These are phyloP conservation scores for Pythium diclinum DNA, from an alignment of 352 stramenopile species.

Conservation along the genomic window DNA sequence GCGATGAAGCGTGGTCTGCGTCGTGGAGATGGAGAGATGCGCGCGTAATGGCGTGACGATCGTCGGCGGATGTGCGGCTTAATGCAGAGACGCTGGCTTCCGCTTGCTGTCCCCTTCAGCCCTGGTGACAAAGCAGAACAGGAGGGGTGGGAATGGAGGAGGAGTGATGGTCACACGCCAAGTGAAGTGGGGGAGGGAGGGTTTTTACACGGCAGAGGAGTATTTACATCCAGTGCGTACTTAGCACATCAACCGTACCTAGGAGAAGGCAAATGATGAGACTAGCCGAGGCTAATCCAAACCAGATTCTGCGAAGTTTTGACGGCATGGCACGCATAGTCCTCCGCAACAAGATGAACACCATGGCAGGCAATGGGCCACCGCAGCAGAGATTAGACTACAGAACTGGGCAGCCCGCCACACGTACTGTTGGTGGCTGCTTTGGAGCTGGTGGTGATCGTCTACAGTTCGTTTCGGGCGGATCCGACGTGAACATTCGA, in stretches of 20 bases:
- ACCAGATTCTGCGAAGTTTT: background rate
- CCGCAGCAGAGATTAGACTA: too few species aligned
- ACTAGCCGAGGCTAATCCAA: background rate
- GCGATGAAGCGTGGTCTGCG: background rate
- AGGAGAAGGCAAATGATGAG: background rate
- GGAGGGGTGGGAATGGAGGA: background rate
- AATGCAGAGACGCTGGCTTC: background rate
- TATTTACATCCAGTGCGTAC: background rate
- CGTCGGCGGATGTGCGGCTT: background rate
- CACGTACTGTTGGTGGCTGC: too few species aligned
- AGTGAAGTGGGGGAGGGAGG: background rate
- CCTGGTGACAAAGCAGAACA: conserved; percentile 1
- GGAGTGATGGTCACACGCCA: conserved; percentile 18
- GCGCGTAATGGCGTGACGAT: background rate
- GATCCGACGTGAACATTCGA: background rate
- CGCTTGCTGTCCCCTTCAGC: background rate
- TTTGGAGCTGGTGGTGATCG: background rate
- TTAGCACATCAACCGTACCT: background rate
- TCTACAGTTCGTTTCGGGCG: background rate
- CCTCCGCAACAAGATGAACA: too few species aligned
- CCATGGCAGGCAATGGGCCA: too few species aligned
- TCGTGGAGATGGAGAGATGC: background rate
- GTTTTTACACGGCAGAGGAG: conserved; percentile 10
- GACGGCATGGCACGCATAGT: too few species aligned
- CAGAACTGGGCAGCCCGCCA: too few species aligned